phyloP scores from a whole-genome alignment of 768 basidiomycete genomes.

The Cantharellus anzutake region DNA sequence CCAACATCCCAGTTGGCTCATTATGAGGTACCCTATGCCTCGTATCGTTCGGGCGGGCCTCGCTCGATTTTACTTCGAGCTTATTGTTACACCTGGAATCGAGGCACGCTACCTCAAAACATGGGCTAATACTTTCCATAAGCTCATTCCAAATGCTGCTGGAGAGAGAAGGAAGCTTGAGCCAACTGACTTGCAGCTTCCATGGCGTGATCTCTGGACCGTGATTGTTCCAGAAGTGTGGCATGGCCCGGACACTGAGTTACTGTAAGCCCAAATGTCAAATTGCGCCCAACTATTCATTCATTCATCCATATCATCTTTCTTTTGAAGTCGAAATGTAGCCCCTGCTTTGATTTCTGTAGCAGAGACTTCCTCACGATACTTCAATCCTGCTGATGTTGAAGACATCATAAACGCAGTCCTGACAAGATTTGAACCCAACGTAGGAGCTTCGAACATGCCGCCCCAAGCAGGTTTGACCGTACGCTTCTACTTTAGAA shows the following conservation, averaged over 20 bases:
- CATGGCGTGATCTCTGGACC: slow-evolving; percentile 64
- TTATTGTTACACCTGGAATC: slow-evolving; percentile 52
- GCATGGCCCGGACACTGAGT: slow-evolving; percentile 15
- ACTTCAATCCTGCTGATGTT: slow-evolving; percentile 46
- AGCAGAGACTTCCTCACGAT: slow-evolving; percentile 52
- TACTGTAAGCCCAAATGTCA: too few species aligned
- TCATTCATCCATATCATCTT: too few species aligned
- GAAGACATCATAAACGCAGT: slow-evolving; percentile 52
- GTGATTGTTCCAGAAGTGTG: slow-evolving; percentile 35
- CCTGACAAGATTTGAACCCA: slow-evolving; percentile 47
- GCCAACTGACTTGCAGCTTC: slow-evolving; percentile 40
- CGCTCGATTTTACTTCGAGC: slow-evolving; percentile 56
- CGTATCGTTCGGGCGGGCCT: slow-evolving; percentile 52
- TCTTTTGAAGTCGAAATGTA: slow-evolving; percentile 10
- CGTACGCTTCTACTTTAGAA: background rate
- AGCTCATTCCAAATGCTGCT: slow-evolving; percentile 46
- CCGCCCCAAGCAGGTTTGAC: too few species aligned
- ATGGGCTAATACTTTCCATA: slow-evolving; percentile 65
- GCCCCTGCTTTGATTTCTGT: slow-evolving; percentile 50
- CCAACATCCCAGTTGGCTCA: slow-evolving; percentile 39
- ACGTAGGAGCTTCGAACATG: slow-evolving; percentile 26
- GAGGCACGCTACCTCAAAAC: slow-evolving; percentile 49
- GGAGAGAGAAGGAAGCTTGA: slow-evolving; percentile 50
- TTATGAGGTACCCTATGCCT: slow-evolving; percentile 62
- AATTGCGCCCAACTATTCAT: too few species aligned